A percentile compares a stretch with the other conserved stretches of the same genome.
These are phyloP conservation scores for Ogataea haglerorum DNA, from an alignment of 805 yeast genomes.

Conservation along the genomic window DNA sequence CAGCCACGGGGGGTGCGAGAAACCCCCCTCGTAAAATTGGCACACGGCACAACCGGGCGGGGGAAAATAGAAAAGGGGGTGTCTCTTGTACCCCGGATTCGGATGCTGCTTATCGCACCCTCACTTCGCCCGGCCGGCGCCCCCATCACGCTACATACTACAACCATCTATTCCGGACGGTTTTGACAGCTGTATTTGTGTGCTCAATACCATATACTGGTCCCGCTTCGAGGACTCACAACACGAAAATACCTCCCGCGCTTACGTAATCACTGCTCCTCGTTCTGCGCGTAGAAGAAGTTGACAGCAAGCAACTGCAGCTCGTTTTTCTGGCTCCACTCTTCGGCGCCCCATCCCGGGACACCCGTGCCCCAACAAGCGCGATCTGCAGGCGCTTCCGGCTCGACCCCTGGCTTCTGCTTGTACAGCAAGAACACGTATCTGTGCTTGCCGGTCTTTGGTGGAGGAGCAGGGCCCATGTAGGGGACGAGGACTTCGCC, in stretches of 20 bases:
- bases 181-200: neutral
- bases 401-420: constrained; percentile 47
- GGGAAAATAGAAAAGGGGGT: neutral
- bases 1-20: neutral
- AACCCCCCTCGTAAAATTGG: neutral
- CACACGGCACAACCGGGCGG: neutral
- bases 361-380: constrained; percentile 84
- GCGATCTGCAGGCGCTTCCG: constrained; percentile 47
- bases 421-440: constrained; percentile 75
- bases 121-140: too few relatives aligned
- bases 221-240: neutral
- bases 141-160: too few relatives aligned
- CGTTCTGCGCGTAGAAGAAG: constrained; percentile 78
- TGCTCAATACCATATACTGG: neutral
- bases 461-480: constrained; percentile 88
- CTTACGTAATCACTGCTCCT: constrained; percentile 23
- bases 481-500: constrained; percentile 53
- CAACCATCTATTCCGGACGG: too few relatives aligned
- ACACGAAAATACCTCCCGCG: neutral
- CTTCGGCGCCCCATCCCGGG: constrained; percentile 74
- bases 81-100: neutral
- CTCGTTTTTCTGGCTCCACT: constrained; percentile 66
- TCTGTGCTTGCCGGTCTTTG: constrained; percentile 80
- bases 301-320: constrained; percentile 69
- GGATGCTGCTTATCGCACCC: too few relatives aligned